Conservation (phyloP, 2,329 filamentous ascomycete genomes). For the Remersonia thermophila region DNA sequence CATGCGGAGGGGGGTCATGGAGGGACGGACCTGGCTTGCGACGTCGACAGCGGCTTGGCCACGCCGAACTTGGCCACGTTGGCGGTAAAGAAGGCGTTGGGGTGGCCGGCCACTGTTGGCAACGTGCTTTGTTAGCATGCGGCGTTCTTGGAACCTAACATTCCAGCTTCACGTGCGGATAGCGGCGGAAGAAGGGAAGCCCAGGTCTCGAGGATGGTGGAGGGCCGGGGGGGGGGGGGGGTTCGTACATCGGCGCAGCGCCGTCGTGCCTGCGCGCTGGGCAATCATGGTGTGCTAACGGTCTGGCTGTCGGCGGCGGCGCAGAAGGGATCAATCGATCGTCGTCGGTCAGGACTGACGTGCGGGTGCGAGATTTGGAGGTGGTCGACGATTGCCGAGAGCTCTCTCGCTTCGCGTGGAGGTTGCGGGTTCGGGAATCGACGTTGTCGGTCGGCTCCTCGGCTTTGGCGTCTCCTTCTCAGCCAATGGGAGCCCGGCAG, state of each 20-base stretch:
- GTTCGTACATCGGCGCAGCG: conserved; percentile 44
- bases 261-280: conserved; percentile 45
- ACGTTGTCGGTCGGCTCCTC: conserved; percentile 17
- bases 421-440: conserved; percentile 11
- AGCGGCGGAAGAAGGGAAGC: neutral
- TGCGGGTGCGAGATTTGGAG: conserved; percentile 13
- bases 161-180: too few relatives aligned
- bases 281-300: conserved; percentile 45
- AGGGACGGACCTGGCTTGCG: conserved; percentile 34
- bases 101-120: conserved; percentile 27
- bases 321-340: conserved; percentile 1
- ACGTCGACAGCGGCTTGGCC: conserved; percentile 28
- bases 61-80: conserved; percentile 35
- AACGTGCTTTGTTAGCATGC: conserved; percentile 7
- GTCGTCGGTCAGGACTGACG: neutral
- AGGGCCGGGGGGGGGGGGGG: neutral
- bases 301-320: conserved; percentile 6
- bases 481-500: conserved; percentile 13
- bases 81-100: conserved; percentile 35
- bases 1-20: too few relatives aligned
- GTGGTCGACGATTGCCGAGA: conserved; percentile 11
- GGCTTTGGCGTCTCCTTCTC: conserved; percentile 1
- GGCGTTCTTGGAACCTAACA: neutral
- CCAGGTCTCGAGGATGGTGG: neutral
- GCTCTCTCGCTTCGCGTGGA: neutral